Base-by-base conservation (phyloP, 805 yeast species). In the Suhomyces tanzawaensis region DNA sequence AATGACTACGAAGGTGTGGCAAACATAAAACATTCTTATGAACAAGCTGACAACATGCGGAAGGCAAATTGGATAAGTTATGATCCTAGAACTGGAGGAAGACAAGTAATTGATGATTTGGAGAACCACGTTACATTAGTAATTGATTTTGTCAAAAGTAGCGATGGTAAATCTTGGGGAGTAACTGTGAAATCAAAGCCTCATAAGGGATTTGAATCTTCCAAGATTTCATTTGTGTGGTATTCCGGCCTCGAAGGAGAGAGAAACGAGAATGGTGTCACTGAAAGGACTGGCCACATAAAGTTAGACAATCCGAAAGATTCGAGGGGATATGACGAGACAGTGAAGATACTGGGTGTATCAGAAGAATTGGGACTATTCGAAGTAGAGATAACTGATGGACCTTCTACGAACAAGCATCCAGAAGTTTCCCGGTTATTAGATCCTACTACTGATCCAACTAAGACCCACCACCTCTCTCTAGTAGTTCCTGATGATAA, bases 11-110 rank as follows among this genome's bases (percentile, higher is more conserved):
- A 64, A 4, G 83, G 83, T 1, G 50, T 86, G 9, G 62, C 69
- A 4, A 63, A 69, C 16, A 59, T 83, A 17, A 77, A 96, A 49
- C 96, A 89, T 58, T 71, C 75, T 38, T 85, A 89, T 52, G 87
- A 82, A 36, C 89, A 81, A 48, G 66, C 67, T 25, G 91, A 89
- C 51, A 74, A 79, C 34, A 70, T 89, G 64, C 71, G 71, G 17
- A 79, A 76, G 37, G 91, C 85, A 48, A 87, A 90, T 18, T 93
- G 97, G 96, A 71, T 76, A n/a, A 66, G 71, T 25, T 93, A 84
- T 57, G 98, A 93, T 55, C 89, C 96, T 4, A 72, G 98, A 46
- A 34, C 62, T 11, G 99, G 99, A 17, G 99, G 99, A 0, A 68
- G 75, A 43, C 91, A 93, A 54, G 66, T 76, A 1, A 79, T 93